phyloP scores from a whole-genome alignment of 2,329 filamentous ascomycete genomes.

The Aspergillus melleus region DNA sequence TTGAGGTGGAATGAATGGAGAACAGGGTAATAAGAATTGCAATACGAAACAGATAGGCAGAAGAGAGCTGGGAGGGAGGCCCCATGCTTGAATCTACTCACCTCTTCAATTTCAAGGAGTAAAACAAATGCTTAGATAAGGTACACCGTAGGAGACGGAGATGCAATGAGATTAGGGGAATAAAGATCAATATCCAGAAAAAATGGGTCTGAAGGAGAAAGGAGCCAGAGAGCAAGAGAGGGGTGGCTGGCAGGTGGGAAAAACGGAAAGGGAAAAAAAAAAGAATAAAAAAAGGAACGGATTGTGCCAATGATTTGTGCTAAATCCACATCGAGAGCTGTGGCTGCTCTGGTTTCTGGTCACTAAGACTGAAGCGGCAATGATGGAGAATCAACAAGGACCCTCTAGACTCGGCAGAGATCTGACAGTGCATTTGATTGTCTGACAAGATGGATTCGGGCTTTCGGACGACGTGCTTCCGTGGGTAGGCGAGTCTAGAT shows the following conservation, averaged over 20 bases:
- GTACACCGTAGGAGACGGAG: too few relatives aligned
- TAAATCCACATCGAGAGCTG: not conserved
- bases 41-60: not conserved
- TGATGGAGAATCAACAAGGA: not conserved
- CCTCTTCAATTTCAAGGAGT: not conserved
- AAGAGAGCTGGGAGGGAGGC: not conserved
- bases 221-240: not conserved
- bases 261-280: constrained; percentile 1
- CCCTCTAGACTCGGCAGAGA: not conserved
- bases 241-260: not conserved
- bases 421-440: not conserved
- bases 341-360: not conserved
- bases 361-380: constrained; percentile 3
- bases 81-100: not conserved
- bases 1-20: not conserved
- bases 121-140: not conserved
- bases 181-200: not conserved
- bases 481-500: not conserved
- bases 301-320: not conserved
- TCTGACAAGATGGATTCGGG: not conserved
- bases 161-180: not conserved
- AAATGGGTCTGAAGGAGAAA: not conserved
- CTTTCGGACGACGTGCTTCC: not conserved
- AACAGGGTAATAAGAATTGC: not conserved
- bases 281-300: not conserved